Evolutionary conservation across 2,329 filamentous ascomycete species (phyloP).

Genomic region (Aspergillus phoenicis): DNA sequence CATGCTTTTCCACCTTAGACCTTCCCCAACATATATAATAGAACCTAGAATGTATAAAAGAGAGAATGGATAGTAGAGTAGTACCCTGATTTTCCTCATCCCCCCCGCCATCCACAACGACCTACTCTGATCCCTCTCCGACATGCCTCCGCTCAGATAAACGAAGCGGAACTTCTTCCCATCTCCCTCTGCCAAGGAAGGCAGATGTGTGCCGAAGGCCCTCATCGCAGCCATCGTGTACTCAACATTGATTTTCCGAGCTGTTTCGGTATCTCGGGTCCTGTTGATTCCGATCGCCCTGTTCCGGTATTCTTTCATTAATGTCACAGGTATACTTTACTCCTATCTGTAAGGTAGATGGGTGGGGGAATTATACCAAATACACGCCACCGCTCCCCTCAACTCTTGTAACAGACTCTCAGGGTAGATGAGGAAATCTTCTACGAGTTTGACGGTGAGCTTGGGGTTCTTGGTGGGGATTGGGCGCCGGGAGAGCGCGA

Average conservation of each 20-base stretch:
- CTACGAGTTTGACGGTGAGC: constrained; percentile 52
- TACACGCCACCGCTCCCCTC: constrained; percentile 48
- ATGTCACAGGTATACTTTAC: no score
- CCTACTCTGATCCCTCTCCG: constrained; percentile 44
- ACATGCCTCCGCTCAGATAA: constrained; percentile 42
- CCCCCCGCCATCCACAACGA: constrained; percentile 41
- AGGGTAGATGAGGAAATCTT: constrained; percentile 59
- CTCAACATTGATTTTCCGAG: constrained; percentile 33
- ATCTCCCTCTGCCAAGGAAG: background rate
- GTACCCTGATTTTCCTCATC: constrained; percentile 31
- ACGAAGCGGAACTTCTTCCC: constrained; percentile 46
- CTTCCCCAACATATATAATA: background rate
- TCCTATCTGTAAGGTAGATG: no score
- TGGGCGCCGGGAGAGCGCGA: constrained; percentile 55
- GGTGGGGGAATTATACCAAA: constrained; percentile 41
- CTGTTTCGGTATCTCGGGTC: constrained; percentile 20
- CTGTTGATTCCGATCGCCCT: constrained; percentile 7
- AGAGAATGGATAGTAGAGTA: background rate
- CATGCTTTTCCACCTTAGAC: no score
- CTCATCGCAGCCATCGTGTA: constrained; percentile 37
- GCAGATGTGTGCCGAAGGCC: constrained; percentile 29
- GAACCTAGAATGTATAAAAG: background rate
- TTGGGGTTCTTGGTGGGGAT: constrained; percentile 53
- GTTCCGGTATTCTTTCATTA: background rate
- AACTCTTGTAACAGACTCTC: constrained; percentile 46